Base-by-base conservation (phyloP, 2,329 filamentous ascomycete genomes). In the Pseudogymnoascus sp. region DNA sequence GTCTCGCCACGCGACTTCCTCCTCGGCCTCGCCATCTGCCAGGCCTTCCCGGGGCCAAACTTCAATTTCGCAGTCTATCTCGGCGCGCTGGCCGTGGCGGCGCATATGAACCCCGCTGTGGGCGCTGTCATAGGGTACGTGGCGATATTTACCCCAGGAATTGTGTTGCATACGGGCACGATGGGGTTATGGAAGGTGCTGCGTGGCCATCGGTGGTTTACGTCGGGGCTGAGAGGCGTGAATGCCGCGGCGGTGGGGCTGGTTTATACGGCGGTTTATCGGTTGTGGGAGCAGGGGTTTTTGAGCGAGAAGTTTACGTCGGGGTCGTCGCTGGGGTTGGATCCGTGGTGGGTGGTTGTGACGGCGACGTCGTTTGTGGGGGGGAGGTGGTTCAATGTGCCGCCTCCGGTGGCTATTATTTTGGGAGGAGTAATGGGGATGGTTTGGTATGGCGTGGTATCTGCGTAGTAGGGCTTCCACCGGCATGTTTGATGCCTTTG, bases 1-100 rank as follows among this genome's bases (percentile, higher is more conserved):
- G 87, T 91, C 0, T 83, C 81, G 0, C 78, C 86, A 0, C 81
- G 88, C 3, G 86, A 91, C 71, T 91, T 91, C 71, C 77, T 91
- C 0, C 83, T 91, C 60, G 88, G 88, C 0, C 81, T 91, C 0
- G 89, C 88, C 6, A 80, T 91, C 62, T 86, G 85, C 16, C 88
- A 91, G 72, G 81, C 86, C 0, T 88, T 91, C 64, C 88, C 88
- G 0, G 84, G 84, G 0, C 85, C 84, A 0, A 83, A 84, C 67
- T 83, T 83, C 74, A 83, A 83, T 69, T 86, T 86, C 65, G 83
- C 82, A 0, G 83, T 86, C 0, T 86, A 80, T 63, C 74, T 87
- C 0, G 83, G 84, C 1, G 74, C 76, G 0, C 71, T 87, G 0
- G 77, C 81, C 0, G 75, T 83, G 0, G 10, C 26, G n/a, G 4